A percentile compares a stretch with the other conserved stretches of the same genome.
phyloP scores from a whole-genome alignment of 2,329 filamentous ascomycete genomes.

The Penicillium griseofulvum region DNA sequence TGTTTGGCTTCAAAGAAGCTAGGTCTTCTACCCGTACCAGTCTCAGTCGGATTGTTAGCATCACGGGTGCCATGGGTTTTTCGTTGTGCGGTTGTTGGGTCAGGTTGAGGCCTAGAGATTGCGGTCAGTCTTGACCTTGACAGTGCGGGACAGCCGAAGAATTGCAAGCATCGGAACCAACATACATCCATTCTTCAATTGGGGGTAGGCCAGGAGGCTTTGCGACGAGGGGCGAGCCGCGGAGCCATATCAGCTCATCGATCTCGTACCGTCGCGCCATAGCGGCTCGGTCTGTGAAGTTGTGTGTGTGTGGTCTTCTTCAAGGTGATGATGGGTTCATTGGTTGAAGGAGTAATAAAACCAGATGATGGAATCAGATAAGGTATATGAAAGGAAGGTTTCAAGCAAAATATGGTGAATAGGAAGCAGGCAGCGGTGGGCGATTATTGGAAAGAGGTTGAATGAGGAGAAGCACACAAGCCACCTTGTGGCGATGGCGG shows the following conservation, averaged over 20 bases:
- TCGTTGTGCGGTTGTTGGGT: constrained; percentile 39
- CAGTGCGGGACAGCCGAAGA: constrained; percentile 9
- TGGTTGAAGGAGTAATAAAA: constrained; percentile 18
- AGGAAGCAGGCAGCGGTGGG: background rate
- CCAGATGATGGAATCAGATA: background rate
- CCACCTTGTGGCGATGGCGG: constrained; percentile 29
- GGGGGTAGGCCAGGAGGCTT: constrained; percentile 79
- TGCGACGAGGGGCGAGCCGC: constrained; percentile 76
- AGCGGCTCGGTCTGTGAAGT: constrained; percentile 24
- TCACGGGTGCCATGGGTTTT: constrained; percentile 38
- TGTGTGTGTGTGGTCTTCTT: constrained; percentile 26
- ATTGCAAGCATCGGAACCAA: constrained; percentile 7
- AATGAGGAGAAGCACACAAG: constrained; percentile 25
- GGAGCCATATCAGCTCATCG: constrained; percentile 72
- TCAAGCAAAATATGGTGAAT: background rate
- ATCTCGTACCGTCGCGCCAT: constrained; percentile 65
- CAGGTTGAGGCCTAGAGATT: constrained; percentile 40
- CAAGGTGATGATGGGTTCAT: constrained; percentile 31
- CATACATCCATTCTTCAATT: constrained; percentile 91
- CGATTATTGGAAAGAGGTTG: constrained; percentile 12
- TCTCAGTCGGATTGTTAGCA: constrained; percentile 34
- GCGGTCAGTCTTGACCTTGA: constrained; percentile 21
- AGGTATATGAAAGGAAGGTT: background rate
- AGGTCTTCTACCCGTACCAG: constrained; percentile 35
- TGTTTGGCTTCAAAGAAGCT: constrained; percentile 46